Base-by-base conservation (phyloP, 2,329 filamentous ascomycete species). In the Sporothrix brunneoviolacea region DNA sequence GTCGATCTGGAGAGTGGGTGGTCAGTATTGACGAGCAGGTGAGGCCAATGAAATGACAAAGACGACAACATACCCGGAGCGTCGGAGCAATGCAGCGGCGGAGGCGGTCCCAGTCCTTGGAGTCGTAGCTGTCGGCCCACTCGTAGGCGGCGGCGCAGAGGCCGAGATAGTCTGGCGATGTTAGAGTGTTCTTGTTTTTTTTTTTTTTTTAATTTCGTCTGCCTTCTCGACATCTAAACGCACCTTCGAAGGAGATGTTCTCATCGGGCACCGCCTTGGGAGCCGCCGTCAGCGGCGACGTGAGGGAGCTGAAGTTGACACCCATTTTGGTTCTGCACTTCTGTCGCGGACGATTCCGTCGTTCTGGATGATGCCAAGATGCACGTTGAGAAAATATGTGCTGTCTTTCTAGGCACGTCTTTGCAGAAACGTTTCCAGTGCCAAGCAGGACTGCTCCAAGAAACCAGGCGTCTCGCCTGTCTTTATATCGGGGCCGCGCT, bases 91-190 rank as follows among this genome's bases (percentile, higher is more conserved):
- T 81, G 69, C 76, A 79, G 55, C 74, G 77, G 57, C 69, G 62
- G 24, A 84, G 72, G 46, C 79, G 74, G 13, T 72, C 69, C 79
- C 80, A 84, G 67, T 84, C 77, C 66, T 84, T 84, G 64, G 73
- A 74, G 64, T 83, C 80, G 65, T 83, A 83, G 69, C 75, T 79
- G 63, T 82, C 79, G 51, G 77, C 79, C 80, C 80, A 84, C 60
- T 82, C 76, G 64, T 77, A 82, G 58, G 72, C 68, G 32, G 72
- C 69, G 44, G 71, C 63, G 53, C 68, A 69, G 60, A 73, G 67
- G 44, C 73, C 74, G 61, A 76, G 70, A 57, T 72, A 73, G 60
- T 79, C 75, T 73, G 33, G 10, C n/a, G n/a, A n/a, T n/a, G n/a
- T n/a, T n/a, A n/a, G n/a, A n/a, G n/a, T n/a, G 5, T 5, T 72